Base-by-base conservation (phyloP, 2,329 filamentous ascomycete genomes). In the Stemphylium beticola region DNA sequence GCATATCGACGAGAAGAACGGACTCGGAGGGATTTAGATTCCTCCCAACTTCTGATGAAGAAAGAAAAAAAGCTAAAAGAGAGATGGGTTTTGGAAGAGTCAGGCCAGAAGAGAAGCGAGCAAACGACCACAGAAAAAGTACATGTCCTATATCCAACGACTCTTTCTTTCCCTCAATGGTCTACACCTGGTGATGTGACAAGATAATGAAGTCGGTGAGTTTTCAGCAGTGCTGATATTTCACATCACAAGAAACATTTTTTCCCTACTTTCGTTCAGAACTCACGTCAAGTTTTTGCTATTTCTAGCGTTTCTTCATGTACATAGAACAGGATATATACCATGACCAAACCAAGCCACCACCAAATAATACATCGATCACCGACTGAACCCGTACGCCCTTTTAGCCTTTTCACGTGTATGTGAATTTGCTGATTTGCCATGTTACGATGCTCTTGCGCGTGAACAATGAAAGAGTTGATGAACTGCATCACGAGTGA, bases 1-100 rank as follows among this genome's bases (percentile, higher is more conserved):
- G 55, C 83, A 90, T 69, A 93, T 95, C 67, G 90, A 93, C 70
- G 86, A 92, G 81, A 95, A 95, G 85, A 84, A 74, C 44, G 74
- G 69, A 12, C 7, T 62, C 10, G 66, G 63, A 34, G 68, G 68
- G 4, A 51, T 74, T 20, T 74, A 73, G 43, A 50, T 6, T 40
- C 7, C 12, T 31, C 15, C 10, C 34, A 9, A 34, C 3, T 18
- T 17, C 4, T 3, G 11, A 12, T 34, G 31, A 40, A 40, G 41
- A 32, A 18, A 42, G 20, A 31, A 22, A 11, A 39, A 39, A 36
- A 54, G 10, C 14, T 26, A 45, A 32, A 44, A 36, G 24, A 48
- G 37, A 31, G 43, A 43, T 37, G 58, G 54, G 55, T 62, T 68
- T 66, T 62, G 59, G 47, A 61, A 61, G 61, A 60, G 60, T 52